Base-by-base conservation (phyloP, 805 yeast genomes). In the Teunomyces kruisii region DNA sequence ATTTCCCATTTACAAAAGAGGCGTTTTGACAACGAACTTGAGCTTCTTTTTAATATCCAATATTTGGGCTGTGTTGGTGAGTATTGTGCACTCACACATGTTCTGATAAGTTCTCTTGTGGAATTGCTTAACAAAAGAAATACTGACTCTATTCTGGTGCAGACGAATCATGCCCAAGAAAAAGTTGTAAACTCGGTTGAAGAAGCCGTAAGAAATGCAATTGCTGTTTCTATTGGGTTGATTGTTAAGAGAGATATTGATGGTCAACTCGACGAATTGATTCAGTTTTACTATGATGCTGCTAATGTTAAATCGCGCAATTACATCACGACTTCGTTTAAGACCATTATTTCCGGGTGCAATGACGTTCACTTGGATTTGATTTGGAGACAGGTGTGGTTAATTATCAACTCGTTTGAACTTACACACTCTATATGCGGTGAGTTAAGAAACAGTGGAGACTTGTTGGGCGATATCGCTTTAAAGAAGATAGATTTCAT, bases 11-110 rank as follows among this genome's bases (percentile, higher is more conserved):
- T 46, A 55, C 61, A 27, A 64, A 63, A 47, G 72, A 54, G 62
- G 35, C 59, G 61, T 5, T 40, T 47, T 5, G 31, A 56, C 10
- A 56, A 54, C 19, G 53, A 52, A n/a, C 46, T 40, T 1, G 48
- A 58, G 30, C 42, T 62, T 12, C 48, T 66, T 1, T 75, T 73
- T 52, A 63, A 64, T 36, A 58, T 68, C 33, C 73, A 72, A 30
- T 75, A 76, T 32, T 57, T 82, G 42, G 86, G 84, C 4, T 72
- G 73, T 46, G 65, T 78, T 26, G 75, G 79, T n/a, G 44, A 32
- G 28, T 17, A 13, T 14, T n/a, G n/a, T 9, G 26, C 38, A 3
- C 40, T 50, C 24, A 28, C 17, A 1, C n/a, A 36, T 7, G 31
- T 68, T 15, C 58, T 67, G 3, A 52, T 75, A 22, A 67, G 61